Evolutionary conservation across 129 eudicot genomes (phyloP).

Genomic region (Pseudognaphalium luteoalbum): DNA sequence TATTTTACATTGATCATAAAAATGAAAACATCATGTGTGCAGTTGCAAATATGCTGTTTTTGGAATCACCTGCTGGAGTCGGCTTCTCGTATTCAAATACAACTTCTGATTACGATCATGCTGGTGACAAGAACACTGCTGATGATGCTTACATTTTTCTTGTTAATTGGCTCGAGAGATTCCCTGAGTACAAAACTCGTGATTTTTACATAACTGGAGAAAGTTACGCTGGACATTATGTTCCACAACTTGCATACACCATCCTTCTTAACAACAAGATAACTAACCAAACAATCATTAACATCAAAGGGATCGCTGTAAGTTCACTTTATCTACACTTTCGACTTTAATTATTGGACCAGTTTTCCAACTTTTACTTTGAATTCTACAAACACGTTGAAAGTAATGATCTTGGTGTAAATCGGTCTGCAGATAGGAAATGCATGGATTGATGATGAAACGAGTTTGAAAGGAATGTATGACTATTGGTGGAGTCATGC

Average conservation of each 20-base stretch:
- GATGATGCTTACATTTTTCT: slow-evolving; percentile 46
- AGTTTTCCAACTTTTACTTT: background rate
- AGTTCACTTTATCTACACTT: background rate
- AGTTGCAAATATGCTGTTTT: slow-evolving; percentile 58
- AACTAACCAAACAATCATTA: slow-evolving; percentile 41
- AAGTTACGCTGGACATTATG: slow-evolving; percentile 61
- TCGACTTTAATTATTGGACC: background rate
- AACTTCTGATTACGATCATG: slow-evolving; percentile 37
- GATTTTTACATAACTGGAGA: slow-evolving; percentile 56
- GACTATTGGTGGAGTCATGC: slow-evolving; percentile 57
- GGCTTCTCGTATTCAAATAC: slow-evolving; percentile 58
- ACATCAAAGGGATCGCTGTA: slow-evolving; percentile 60
- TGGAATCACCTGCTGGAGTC: slow-evolving; percentile 67
- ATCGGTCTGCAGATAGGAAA: slow-evolving; percentile 44
- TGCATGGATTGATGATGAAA: slow-evolving; percentile 42
- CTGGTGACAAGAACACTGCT: slow-evolving; percentile 58
- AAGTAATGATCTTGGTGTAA: slow-evolving; percentile 4
- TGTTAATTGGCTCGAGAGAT: slow-evolving; percentile 56
- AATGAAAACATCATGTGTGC: background rate
- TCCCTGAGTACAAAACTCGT: slow-evolving; percentile 47
- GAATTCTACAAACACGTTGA: background rate
- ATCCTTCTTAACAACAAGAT: slow-evolving; percentile 43
- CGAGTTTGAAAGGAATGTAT: slow-evolving; percentile 26
- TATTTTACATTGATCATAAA: slow-evolving; percentile 7
- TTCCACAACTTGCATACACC: slow-evolving; percentile 57